Evolutionary conservation across 2,329 filamentous ascomycete genomes (phyloP).

Genomic region (Spiromastix sp.): DNA sequence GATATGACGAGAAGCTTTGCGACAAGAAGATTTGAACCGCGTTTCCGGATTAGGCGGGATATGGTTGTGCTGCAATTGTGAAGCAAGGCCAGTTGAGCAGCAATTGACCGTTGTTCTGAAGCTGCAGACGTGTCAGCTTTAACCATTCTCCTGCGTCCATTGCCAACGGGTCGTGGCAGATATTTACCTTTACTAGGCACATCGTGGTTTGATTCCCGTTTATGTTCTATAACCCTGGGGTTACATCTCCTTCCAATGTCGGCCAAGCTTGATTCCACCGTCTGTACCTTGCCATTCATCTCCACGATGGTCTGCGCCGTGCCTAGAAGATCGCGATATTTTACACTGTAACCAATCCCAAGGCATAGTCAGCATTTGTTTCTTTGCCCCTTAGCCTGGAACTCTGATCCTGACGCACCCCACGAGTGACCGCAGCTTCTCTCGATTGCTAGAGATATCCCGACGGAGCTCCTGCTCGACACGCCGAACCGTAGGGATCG

Average conservation of each 20-base stretch:
- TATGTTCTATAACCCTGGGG: conserved; percentile 56
- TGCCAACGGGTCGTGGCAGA: background rate
- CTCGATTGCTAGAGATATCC: conserved; percentile 52
- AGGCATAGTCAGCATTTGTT: conserved; percentile 2
- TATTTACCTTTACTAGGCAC: conserved; percentile 21
- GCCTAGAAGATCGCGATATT: conserved; percentile 80
- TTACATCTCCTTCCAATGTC: conserved; percentile 70
- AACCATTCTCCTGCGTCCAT: conserved; percentile 1
- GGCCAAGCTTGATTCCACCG: conserved; percentile 60
- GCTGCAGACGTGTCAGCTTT: conserved; percentile 21
- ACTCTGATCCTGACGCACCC: conserved; percentile 48
- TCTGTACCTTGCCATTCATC: conserved; percentile 71
- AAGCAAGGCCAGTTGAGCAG: conserved; percentile 48
- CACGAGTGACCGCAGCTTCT: conserved; percentile 56
- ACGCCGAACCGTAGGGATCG: conserved; percentile 51
- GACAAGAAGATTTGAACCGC: conserved; percentile 42
- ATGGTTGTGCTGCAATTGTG: conserved; percentile 45
- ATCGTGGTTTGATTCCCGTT: conserved; percentile 41
- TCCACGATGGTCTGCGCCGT: conserved; percentile 89
- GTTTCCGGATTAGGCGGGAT: conserved; percentile 41
- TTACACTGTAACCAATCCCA: conserved; percentile 41
- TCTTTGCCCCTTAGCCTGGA: too few relatives aligned
- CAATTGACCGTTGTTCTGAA: conserved; percentile 32
- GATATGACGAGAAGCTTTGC: conserved; percentile 69
- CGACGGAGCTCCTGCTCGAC: conserved; percentile 55